These are phyloP conservation scores for Maudiozyma saulgeensis DNA, from an alignment of 805 yeast species.

Conservation along the genomic window DNA sequence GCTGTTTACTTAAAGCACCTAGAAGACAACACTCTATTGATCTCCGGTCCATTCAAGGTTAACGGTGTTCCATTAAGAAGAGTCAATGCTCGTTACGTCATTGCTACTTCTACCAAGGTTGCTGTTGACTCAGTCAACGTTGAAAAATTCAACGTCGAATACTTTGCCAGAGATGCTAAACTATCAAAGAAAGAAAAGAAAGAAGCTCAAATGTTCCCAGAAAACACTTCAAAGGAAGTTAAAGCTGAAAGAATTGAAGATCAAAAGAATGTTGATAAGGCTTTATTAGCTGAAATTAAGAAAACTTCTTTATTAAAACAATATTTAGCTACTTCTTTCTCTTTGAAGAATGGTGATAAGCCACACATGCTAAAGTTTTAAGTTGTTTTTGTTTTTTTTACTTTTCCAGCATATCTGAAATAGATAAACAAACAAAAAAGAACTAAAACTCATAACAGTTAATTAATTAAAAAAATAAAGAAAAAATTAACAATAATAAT, in stretches of 20 bases:
- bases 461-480: no score
- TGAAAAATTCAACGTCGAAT: conserved; percentile 83
- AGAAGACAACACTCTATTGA: conserved; percentile 96
- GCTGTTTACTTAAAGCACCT: conserved; percentile 94
- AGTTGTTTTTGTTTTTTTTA: no score
- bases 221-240: conserved; percentile 72
- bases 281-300: conserved; percentile 87
- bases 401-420: neutral
- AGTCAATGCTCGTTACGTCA: conserved; percentile 97
- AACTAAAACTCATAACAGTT: neutral
- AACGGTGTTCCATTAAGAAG: conserved; percentile 99
- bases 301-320: conserved; percentile 95
- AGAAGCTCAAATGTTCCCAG: conserved; percentile 87
- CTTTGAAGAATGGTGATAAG: conserved; percentile 95
- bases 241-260: conserved; percentile 91
- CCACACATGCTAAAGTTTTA: conserved; percentile 97
- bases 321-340: conserved; percentile 91
- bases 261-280: conserved; percentile 92
- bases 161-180: conserved; percentile 97
- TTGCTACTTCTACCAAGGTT: conserved; percentile 94
- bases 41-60: conserved; percentile 98
- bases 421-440: neutral
- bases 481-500: neutral
- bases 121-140: conserved; percentile 72
- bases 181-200: conserved; percentile 71